Evolutionary conservation across 2,329 filamentous ascomycete species (phyloP), one percentile per base, ranked within the genome.

Genomic region (Ophiostoma angusticollis): DNA sequence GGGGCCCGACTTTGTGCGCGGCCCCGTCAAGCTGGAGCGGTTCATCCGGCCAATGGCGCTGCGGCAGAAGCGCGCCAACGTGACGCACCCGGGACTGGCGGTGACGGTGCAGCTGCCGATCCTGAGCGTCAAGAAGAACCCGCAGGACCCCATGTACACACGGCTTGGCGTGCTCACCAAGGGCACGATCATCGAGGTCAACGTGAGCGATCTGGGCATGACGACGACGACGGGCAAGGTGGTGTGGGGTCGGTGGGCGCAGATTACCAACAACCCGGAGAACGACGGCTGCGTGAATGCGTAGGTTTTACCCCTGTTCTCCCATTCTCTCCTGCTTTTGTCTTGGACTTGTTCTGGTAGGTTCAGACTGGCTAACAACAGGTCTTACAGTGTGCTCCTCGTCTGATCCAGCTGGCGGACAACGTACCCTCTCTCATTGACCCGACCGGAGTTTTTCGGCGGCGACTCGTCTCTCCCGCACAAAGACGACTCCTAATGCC

Each of bases 161-260:
- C 86, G 94, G 55, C 67, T 96, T 5, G 89, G 89, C 45, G 5
- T 61, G 13, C 39, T 94, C 55, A 89, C 84, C 31, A 86, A 86
- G 62, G 84, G 84, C 46, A 91, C 64, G 1, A 58, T 68, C 35
- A 76, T 89, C 54, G 89, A 96, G 62, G 86, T 96, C 52, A 94
- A 98, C 56, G 86, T 95, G 22, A 82, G 74, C 41, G 91, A 98
- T 58, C 62, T 96, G 46, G 91, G 91, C 47, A 67, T 96, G 45
- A 85, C 93, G 13, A 96, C 91, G 3, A 80, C 87, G 2, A 79
- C 78, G 46, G 91, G 91, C 46, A 95, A 95, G 64, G 84, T 94
- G 8, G 84, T 89, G 6, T 95, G 87, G 87, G 86, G 84, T 50
- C 71, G 84, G 49, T 91, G 79, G 63, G 83, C 82, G 7, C 81